These are phyloP conservation scores for Ophiosphaerella herpotricha DNA, from an alignment of 2,329 filamentous ascomycete species.

Conservation along the genomic window DNA sequence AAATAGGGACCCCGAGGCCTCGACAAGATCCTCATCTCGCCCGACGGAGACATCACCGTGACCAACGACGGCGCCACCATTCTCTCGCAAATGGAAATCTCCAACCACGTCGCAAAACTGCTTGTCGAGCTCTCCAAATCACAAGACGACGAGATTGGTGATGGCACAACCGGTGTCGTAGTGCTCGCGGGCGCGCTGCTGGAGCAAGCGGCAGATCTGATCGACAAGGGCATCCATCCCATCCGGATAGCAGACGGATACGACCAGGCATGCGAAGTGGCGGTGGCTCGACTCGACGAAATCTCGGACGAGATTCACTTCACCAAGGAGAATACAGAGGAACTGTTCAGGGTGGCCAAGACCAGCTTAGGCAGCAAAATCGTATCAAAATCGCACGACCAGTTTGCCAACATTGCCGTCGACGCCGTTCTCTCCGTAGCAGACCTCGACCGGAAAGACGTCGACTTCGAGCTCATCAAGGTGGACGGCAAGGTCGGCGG, in stretches of 20 bases:
- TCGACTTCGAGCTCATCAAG: slow-evolving; percentile 99
- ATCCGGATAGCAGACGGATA: slow-evolving; percentile 98
- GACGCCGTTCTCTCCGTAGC: slow-evolving; percentile 96
- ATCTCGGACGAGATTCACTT: slow-evolving; percentile 94
- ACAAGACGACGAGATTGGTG: slow-evolving; percentile 98
- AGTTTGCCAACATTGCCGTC: slow-evolving; percentile 96
- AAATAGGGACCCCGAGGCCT: slow-evolving; percentile 82
- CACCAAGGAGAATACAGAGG: slow-evolving; percentile 75
- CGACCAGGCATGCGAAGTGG: slow-evolving; percentile 96
- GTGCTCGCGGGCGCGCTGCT: slow-evolving; percentile 92
- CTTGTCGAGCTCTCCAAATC: slow-evolving; percentile 97
- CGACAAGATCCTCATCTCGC: slow-evolving; percentile 98
- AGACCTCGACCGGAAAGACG: slow-evolving; percentile 92
- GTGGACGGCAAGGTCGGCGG: slow-evolving; percentile 98
- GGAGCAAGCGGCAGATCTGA: slow-evolving; percentile 95
- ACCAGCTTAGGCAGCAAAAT: slow-evolving; percentile 98
- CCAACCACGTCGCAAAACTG: slow-evolving; percentile 96
- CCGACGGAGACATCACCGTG: slow-evolving; percentile 97
- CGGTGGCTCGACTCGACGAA: slow-evolving; percentile 86
- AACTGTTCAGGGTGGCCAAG: slow-evolving; percentile 91
- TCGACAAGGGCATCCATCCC: slow-evolving; percentile 99
- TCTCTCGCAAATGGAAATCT: slow-evolving; percentile 95
- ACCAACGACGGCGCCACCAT: slow-evolving; percentile 99
- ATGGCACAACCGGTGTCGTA: slow-evolving; percentile 96
- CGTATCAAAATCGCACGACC: slow-evolving; percentile 97